Evolutionary conservation across 2,329 filamentous ascomycete species (phyloP).

Genomic region (Colletotrichum sp.): DNA sequence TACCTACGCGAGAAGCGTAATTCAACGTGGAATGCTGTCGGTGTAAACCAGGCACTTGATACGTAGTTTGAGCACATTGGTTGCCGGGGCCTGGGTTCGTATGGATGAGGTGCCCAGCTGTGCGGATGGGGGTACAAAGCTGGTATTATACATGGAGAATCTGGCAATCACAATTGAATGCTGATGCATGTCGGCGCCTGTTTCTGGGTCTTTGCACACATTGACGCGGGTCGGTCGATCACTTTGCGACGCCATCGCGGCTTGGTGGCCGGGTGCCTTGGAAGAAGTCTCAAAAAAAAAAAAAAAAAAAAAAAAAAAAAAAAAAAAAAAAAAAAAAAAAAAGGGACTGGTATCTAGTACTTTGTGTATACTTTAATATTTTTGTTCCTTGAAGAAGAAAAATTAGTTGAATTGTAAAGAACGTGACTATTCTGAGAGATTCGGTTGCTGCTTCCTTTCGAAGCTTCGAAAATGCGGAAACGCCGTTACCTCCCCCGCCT

Average conservation of each 20-base stretch:
- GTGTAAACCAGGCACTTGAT: neutral
- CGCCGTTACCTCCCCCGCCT: neutral
- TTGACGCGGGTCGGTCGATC: neutral
- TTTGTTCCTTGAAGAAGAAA: neutral
- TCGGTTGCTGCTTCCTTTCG: neutral
- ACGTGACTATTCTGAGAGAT: rapidly evolving
- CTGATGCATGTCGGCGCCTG: neutral
- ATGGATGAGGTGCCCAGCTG: neutral
- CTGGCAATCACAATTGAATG: constrained; percentile 1
- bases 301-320: too few relatives aligned
- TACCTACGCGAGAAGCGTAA: neutral
- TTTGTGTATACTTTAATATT: neutral
- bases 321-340: too few relatives aligned
- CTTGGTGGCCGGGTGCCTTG: neutral
- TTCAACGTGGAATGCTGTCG: neutral
- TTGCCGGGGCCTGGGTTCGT: neutral
- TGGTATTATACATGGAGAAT: neutral
- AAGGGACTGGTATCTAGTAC: too few relatives aligned
- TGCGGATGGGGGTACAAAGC: neutral
- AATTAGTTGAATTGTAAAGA: neutral
- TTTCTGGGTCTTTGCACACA: neutral
- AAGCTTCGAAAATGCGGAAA: neutral
- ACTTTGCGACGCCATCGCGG: neutral
- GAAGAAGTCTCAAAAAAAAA: neutral
- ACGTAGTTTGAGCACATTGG: neutral